Conservation (phyloP, 2,329 filamentous ascomycete species). For the Fusarium caatingaense region DNA sequence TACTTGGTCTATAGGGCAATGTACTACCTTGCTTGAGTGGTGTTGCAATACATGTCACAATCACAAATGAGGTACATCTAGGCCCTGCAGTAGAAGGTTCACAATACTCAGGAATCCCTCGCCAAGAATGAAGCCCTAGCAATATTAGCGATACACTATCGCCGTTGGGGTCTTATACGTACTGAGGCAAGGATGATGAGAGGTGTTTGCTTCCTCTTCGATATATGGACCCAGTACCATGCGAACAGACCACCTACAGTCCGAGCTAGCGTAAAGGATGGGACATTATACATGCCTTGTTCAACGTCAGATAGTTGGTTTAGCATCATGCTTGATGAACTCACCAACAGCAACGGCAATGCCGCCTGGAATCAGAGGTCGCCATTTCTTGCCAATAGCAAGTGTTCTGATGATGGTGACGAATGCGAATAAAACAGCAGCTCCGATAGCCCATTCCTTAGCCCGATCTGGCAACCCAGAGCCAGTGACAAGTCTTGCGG, state of each 20-base stretch:
- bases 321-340: constrained; percentile 13
- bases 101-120: constrained; percentile 93
- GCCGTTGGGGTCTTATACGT: constrained; percentile 45
- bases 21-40: neutral
- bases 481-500: constrained; percentile 90
- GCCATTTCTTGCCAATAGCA: constrained; percentile 69
- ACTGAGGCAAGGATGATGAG: constrained; percentile 88
- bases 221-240: constrained; percentile 78
- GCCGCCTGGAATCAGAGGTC: constrained; percentile 84
- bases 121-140: constrained; percentile 85
- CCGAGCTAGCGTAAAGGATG: constrained; percentile 91
- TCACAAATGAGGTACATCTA: constrained; percentile 78
- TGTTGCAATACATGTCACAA: neutral
- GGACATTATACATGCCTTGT: constrained; percentile 94
- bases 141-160: constrained; percentile 16
- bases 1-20: neutral
- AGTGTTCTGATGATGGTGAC: constrained; percentile 78
- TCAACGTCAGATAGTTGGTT: constrained; percentile 19
- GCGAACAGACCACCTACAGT: constrained; percentile 80
- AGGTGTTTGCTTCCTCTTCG: constrained; percentile 71
- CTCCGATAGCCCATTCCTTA: constrained; percentile 79
- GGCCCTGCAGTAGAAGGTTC: constrained; percentile 84
- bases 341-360: constrained; percentile 93
- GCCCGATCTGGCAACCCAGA: constrained; percentile 88
- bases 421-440: constrained; percentile 78